A percentile compares a stretch with the other conserved stretches of the same genome.
Conservation (phyloP, 2,329 filamentous ascomycete genomes). For the Pseudogymnoascus sp. region DNA sequence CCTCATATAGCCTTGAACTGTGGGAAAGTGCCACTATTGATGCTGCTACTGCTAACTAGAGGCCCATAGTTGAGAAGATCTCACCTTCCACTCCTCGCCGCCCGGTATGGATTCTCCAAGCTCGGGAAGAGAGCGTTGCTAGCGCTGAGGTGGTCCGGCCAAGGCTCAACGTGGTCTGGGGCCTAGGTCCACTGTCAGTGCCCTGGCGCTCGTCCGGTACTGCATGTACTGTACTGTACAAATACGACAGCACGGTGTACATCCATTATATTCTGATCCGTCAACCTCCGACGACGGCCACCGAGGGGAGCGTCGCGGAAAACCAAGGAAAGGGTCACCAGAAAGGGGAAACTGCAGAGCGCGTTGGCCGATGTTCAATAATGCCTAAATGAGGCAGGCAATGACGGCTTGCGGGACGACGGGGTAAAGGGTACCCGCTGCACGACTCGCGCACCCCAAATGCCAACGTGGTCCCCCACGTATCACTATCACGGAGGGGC, state of each 20-base stretch:
- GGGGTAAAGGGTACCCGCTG: not conserved
- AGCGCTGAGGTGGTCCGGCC: not conserved
- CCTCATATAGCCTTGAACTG: not conserved
- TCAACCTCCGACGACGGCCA: not conserved
- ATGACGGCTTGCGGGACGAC: not conserved
- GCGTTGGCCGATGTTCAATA: not conserved
- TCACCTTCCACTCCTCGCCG: not conserved
- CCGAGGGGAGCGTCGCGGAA: too few species aligned
- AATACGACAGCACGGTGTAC: not conserved
- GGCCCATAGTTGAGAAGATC: not conserved
- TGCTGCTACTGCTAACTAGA: constrained; percentile 3
- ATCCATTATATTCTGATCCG: not conserved
- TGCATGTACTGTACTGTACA: not conserved
- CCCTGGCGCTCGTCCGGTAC: not conserved
- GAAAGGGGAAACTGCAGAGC: not conserved
- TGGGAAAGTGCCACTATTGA: not conserved
- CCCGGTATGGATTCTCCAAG: not conserved
- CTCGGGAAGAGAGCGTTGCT: not conserved
- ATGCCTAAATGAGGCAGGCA: constrained; percentile 7
- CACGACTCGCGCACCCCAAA: not conserved
- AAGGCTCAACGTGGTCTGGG: constrained; percentile 1
- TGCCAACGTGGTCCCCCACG: not conserved
- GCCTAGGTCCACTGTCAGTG: constrained; percentile 4
- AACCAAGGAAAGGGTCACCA: not conserved
- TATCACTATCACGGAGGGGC: not conserved